These are phyloP conservation scores for Epithele typhae DNA, from an alignment of 768 basidiomycete genomes.

Conservation along the genomic window DNA sequence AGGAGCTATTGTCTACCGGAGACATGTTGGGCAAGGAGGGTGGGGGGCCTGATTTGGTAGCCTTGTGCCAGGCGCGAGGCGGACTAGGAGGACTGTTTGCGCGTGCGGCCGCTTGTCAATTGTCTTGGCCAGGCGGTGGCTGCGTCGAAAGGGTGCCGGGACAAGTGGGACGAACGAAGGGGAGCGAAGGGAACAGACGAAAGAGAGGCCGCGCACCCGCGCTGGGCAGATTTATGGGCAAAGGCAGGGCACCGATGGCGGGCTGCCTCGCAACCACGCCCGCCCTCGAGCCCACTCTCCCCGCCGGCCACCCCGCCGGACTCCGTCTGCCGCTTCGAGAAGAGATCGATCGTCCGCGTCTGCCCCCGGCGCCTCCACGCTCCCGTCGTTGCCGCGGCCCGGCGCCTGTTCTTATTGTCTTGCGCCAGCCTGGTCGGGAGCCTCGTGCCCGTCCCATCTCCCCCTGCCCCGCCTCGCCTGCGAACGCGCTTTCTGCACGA, in stretches of 20 bases:
- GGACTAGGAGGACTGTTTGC: constrained; percentile 14
- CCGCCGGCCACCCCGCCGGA: not conserved
- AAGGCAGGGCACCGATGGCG: constrained; percentile 1
- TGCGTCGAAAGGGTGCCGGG: constrained; percentile 7
- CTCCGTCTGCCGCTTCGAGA: not conserved
- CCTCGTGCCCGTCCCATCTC: constrained; percentile 17
- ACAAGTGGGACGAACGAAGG: constrained; percentile 2
- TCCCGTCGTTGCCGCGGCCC: constrained; percentile 15
- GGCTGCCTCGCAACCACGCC: constrained; percentile 9
- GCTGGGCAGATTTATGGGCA: constrained; percentile 11
- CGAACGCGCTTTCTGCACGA: too few relatives aligned
- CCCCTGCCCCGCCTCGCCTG: too few relatives aligned
- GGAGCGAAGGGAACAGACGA: constrained; percentile 6
- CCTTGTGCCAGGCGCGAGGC: constrained; percentile 18
- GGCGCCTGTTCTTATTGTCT: constrained; percentile 20
- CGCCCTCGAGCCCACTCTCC: not conserved
- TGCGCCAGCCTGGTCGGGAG: constrained; percentile 19
- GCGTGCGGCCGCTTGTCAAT: constrained; percentile 9
- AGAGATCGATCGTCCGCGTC: constrained; percentile 8
- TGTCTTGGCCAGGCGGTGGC: constrained; percentile 9
- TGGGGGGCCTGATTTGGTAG: constrained; percentile 16
- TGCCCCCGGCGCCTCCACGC: constrained; percentile 11
- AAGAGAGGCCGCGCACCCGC: not conserved
- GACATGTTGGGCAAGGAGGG: constrained; percentile 16
- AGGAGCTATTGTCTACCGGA: constrained; percentile 22